Evolutionary conservation across 2,329 filamentous ascomycete genomes (phyloP), one percentile per base, ranked within the genome.

Genomic region (Corniculantispora saksenae): DNA sequence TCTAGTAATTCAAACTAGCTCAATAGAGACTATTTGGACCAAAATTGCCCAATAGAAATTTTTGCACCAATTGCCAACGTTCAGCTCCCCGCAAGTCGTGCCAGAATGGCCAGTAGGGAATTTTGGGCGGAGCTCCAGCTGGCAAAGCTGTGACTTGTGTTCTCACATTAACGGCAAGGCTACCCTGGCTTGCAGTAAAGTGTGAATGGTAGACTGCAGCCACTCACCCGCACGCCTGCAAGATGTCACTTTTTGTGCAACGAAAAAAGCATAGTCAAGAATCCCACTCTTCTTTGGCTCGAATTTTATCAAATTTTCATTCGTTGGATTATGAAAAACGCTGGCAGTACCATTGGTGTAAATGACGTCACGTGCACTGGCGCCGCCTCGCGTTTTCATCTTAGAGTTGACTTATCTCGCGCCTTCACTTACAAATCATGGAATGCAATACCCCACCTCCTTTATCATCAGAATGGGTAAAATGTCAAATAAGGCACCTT

Each of bases 291-390:
- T 43, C 35, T 43, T 19, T 43, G 6, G 17, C 32, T 32, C 32
- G 32, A 32, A 10, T 32, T 32, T 32, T 10, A 32, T 32, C 32
- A 32, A 32, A 13, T 19, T 43, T 6, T 43, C 17, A 43, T 51
- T 27, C 23, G 17, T 25, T 3, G n/a, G n/a, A 23, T 51, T 13
- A 19, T 13, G 3, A 5, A 45, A 45, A 12, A 47, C 9, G 35
- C 21, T n/a, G 40, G 23, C 17, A 17, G 21, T 27, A 17, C 17
- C 7, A 17, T 15, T 15, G 3, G 32, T 58, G 23, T 43, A 19
- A 38, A 50, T 64, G 61, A 45, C 61, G 61, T 64, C 61, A 64
- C 61, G 61, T 64, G 61, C 32, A 25, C 17, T 58, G 45, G 61
- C 47, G 54, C 19, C 54, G 45, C 58, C 51, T 53, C 8, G 23